Evolutionary conservation across 2,329 filamentous ascomycete genomes (phyloP), one percentile per base, ranked within the genome.

Genomic region (Graphilbum fragrans): DNA sequence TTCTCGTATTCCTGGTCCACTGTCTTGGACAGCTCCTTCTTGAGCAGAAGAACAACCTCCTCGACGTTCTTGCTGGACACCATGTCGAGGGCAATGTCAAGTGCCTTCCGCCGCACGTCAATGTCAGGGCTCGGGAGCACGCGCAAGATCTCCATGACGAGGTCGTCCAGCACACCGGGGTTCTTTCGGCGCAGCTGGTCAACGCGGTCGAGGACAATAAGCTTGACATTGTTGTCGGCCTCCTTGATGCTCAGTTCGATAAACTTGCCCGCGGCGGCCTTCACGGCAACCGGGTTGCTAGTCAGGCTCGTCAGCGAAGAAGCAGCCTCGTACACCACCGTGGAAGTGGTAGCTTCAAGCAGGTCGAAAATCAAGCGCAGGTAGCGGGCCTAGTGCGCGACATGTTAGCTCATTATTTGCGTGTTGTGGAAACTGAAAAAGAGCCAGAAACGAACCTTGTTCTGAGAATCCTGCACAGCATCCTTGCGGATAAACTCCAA

Each of bases 1-100:
- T 96, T 96, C 68, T 98, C 92, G 64, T 95, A 96, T 61, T 95
- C 88, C 61, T 96, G 88, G 55, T 98, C 88, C 35, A 96, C 86
- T 0, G 92, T 98, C 72, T 96, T 98, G 48, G 86, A 80, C 22
- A 98, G 75, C 58, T 98, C 92, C 62, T 98, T 98, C 70, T 98
- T 98, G 46, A 98, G 70, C 1, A 98, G 72, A 55, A 96, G 75
- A 19, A 98, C 85, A 14, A 98, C 92, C 56, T 98, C 92, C 58
- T 96, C 92, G 7, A 98, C 88, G 50, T 98, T 98, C 67, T 94
- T 94, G 74, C 88, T 95, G 0, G 90, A 92, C 5, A 98, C 86
- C 92, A 98, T 96, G 50, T 95, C 88, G 59, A 98, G 70, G 12
- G 88, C 88, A 54, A 98, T 85, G 43, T 77, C 72, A 22, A 98